Base-by-base conservation (phyloP, 2,329 filamentous ascomycete species). In the Alternaria brassicae region DNA sequence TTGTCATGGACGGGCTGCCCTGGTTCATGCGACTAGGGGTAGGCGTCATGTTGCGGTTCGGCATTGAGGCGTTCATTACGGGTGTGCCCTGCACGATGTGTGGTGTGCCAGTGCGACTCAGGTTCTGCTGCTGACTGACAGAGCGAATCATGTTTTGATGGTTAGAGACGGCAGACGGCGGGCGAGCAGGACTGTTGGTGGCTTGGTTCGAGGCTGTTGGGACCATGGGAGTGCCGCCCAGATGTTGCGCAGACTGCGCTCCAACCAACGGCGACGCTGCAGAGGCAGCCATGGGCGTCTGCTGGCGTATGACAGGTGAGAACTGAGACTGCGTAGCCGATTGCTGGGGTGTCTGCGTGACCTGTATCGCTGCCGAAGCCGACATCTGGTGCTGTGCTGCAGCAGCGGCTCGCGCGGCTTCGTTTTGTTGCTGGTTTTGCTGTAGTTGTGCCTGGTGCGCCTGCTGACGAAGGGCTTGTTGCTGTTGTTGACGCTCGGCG, bases 281-380 rank as follows among this genome's bases (percentile, higher is more conserved):
- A 27, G 61, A 58, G 34, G 77, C 66, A 7, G 69, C 76, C 75
- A 82, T 79, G 13, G 81, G 81, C 8, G 81, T 82, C 52, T 80
- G 79, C 50, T 83, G 79, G 30, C 79, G 73, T 8, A 80, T 72
- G 32, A 81, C 74, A 2, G 91, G 91, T n/a, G 91, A 88, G 1
- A 87, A 88, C 4, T 86, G 84, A 15, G 85, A 81, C 69, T 90
- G 88, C 1, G 73, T 75, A n/a, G 72, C 72, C 1, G 87, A 85
- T 7, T 87, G n/a, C n/a, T n/a, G 84, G 64, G 88, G 85, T 56
- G 75, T 69, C 53, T 76, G 74, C 15, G 63, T 56, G 21, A 72
- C 65, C 50, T 76, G 74, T 13, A 65, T 56, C 13, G 67, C 60
- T n/a, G 60, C 60, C 25, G 60, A 50, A 21, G 56, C 68, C 5